Evolutionary conservation across 495 filamentous ascomycete species (phyloP), one percentile per base, ranked within the genome.

Genomic region (Penicillium tannophilum): DNA sequence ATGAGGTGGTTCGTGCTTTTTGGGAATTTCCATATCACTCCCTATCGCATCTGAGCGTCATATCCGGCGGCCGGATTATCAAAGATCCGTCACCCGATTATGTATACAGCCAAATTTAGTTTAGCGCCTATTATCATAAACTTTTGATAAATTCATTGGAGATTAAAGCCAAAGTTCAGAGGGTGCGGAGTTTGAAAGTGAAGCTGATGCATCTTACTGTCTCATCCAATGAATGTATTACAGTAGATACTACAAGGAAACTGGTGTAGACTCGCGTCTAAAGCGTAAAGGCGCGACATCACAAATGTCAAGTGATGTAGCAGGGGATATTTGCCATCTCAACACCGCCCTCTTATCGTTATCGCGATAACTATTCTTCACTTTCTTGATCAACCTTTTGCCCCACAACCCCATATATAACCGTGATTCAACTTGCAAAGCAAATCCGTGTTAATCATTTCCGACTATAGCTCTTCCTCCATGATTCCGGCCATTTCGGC

Each of bases 1-100:
- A 52, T 23, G 33, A 44, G 39, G 2, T 35, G 52, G 39, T 52
- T 26, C 11, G 54, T 30, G 41, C 26, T 51, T 61, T 55, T 36
- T 31, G 42, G 60, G 56, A 49, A 62, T 62, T 47, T 56, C 52
- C 52, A 55, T 39, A 56, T 60, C 56, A 44, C 30, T 62, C 64
- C 28, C 66, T 71, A 74, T 74, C 63, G 61, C 63, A 72, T 71
- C 60, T 59, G 54, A 52, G 63, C 64, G 67, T 71, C 68, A 71
- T 69, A 56, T 45, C 36, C 52, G 44, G 14, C 35, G 39, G 19
- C 43, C 62, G 72, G 65, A 62, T 52, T 42, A 72, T 55, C 23
- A 17, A 47, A 31, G 14, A 23, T 30, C 52, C 49, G 36, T 3
- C 28, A 28, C 28, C 28, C 28, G 6, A 2, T 28, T 4, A 28